A percentile compares a stretch with the other conserved stretches of the same genome.
These are phyloP conservation scores for Vicia faba DNA, from an alignment of 306 rosid species.

Conservation along the genomic window DNA sequence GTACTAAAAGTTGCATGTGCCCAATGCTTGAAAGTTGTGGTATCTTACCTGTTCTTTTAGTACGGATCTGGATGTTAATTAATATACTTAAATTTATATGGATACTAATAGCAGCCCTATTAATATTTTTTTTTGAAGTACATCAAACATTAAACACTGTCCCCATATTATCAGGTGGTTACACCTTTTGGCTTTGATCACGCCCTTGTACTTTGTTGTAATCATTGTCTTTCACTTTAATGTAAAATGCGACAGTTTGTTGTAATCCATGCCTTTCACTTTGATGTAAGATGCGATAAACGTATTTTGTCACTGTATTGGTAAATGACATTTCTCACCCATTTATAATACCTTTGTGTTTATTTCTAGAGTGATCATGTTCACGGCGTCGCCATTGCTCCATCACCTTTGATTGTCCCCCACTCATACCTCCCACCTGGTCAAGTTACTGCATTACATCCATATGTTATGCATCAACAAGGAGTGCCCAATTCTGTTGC, in stretches of 20 bases:
- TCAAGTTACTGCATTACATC: conserved; percentile 82
- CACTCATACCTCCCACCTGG: conserved; percentile 90
- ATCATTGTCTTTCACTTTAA: conserved; percentile 7
- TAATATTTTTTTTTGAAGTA: neutral
- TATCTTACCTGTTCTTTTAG: neutral
- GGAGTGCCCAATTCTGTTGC: conserved; percentile 75
- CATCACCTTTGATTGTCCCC: conserved; percentile 80
- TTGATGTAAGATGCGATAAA: neutral
- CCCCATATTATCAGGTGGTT: conserved; percentile 8
- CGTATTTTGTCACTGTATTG: neutral
- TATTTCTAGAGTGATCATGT: conserved; percentile 62
- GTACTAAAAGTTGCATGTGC: conserved; percentile 8
- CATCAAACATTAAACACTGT: neutral
- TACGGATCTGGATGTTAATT: neutral
- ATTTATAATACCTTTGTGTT: conserved; percentile 27
- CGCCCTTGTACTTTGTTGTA: conserved; percentile 1
- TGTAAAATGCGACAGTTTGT: neutral
- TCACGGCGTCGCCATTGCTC: conserved; percentile 70
- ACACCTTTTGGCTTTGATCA: neutral
- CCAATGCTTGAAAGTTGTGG: conserved; percentile 23
- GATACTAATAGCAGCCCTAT: neutral
- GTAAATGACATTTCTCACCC: neutral
- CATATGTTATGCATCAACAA: conserved; percentile 88
- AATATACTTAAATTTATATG: neutral
- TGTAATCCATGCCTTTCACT: conserved; percentile 1